Evolutionary conservation across 1,139 yeast species (phyloP).

Genomic region (Casaregolazyma suthepensis): DNA sequence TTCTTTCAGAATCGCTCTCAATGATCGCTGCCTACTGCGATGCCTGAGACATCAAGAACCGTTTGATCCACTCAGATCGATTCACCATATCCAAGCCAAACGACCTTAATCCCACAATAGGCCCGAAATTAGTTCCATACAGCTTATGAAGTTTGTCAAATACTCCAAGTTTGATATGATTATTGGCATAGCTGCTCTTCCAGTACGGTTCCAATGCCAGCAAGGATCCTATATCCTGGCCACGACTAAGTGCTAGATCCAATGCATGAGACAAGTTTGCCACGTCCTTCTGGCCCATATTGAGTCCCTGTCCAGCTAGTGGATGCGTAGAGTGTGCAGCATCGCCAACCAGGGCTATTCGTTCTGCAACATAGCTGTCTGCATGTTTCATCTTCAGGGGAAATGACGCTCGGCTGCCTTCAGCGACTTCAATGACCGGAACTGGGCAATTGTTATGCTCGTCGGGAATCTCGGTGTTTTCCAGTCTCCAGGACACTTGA

Average conservation of each 20-base stretch:
- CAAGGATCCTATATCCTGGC: slow-evolving; percentile 82
- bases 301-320: slow-evolving; percentile 94
- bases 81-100: slow-evolving; percentile 70
- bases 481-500: slow-evolving; percentile 64
- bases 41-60: slow-evolving; percentile 45
- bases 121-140: slow-evolving; percentile 67
- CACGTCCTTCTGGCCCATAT: slow-evolving; percentile 97
- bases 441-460: slow-evolving; percentile 58
- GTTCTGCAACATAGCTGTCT: slow-evolving; percentile 73
- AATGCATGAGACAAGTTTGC: slow-evolving; percentile 61
- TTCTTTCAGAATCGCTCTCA: background rate
- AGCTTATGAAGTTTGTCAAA: slow-evolving; percentile 90
- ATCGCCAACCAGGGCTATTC: slow-evolving; percentile 91
- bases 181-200: slow-evolving; percentile 70
- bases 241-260: slow-evolving; percentile 65
- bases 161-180: slow-evolving; percentile 75
- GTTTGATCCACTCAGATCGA: slow-evolving; percentile 55
- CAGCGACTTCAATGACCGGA: slow-evolving; percentile 50
- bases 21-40: slow-evolving; percentile 25
- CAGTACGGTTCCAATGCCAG: slow-evolving; percentile 82
- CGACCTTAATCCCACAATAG: slow-evolving; percentile 69
- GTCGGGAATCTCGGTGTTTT: slow-evolving; percentile 36
- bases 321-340: slow-evolving; percentile 99
- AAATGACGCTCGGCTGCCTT: slow-evolving; percentile 73
- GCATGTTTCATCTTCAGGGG: slow-evolving; percentile 89